A percentile compares a stretch with the other conserved stretches of the same genome.
Evolutionary conservation across 805 yeast species (phyloP).

Genomic region (Candida nanaspora): DNA sequence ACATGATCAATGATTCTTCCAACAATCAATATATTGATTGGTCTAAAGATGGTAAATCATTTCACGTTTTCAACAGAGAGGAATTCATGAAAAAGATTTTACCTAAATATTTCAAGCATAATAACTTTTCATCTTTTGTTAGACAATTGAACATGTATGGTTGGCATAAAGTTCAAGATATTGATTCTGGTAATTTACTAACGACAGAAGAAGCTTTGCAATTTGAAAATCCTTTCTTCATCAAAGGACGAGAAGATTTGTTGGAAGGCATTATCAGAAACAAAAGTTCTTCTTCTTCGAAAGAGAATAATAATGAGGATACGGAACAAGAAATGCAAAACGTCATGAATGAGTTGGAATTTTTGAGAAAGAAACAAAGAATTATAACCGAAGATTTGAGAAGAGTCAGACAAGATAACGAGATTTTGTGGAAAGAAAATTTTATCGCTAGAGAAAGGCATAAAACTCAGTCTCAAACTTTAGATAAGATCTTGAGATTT

Average conservation of each 20-base stretch:
- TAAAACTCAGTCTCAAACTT: slow-evolving; percentile 76
- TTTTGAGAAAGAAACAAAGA: slow-evolving; percentile 68
- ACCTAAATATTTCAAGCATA: slow-evolving; percentile 92
- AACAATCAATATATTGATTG: slow-evolving; percentile 73
- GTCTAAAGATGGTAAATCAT: slow-evolving; percentile 79
- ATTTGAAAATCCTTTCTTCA: slow-evolving; percentile 77
- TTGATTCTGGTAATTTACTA: slow-evolving; percentile 64
- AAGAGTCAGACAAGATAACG: slow-evolving; percentile 81
- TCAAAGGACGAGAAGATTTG: slow-evolving; percentile 72
- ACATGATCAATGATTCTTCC: slow-evolving; percentile 79
- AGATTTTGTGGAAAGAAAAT: slow-evolving; percentile 86
- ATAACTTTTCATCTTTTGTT: slow-evolving; percentile 91
- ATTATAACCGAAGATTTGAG: slow-evolving; percentile 79
- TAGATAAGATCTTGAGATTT: slow-evolving; percentile 81
- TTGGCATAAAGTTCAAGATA: slow-evolving; percentile 97
- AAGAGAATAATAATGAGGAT: slow-evolving; percentile 27
- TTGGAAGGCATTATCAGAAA: slow-evolving; percentile 83
- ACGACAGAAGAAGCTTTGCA: slow-evolving; percentile 78
- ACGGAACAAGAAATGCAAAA: slow-evolving; percentile 39
- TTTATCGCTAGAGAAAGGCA: slow-evolving; percentile 77
- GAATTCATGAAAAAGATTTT: slow-evolving; percentile 73
- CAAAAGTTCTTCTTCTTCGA: slow-evolving; percentile 35
- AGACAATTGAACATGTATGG: slow-evolving; percentile 98
- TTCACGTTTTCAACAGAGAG: slow-evolving; percentile 80
- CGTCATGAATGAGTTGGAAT: slow-evolving; percentile 65